Conservation (phyloP, 1,139 yeast genomes). For the Debaryomyces singareniensis region DNA sequence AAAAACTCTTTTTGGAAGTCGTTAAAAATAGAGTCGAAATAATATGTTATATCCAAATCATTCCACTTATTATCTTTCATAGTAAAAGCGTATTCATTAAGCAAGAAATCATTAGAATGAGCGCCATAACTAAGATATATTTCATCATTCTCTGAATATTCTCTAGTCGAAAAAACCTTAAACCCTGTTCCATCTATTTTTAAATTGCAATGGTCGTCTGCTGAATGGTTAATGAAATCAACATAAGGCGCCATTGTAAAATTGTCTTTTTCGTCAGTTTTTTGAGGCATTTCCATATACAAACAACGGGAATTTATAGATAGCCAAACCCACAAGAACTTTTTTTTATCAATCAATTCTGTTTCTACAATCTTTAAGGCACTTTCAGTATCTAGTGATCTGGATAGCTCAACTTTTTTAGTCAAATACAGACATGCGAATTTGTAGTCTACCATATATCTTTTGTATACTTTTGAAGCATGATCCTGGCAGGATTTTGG, state of each 20-base stretch:
- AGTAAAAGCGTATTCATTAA: conserved; percentile 84
- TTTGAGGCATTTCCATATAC: conserved; percentile 62
- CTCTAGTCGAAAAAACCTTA: conserved; percentile 36
- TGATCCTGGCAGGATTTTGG: conserved; percentile 34
- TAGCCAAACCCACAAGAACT: conserved; percentile 69
- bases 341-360: conserved; percentile 5
- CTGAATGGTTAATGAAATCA: conserved; percentile 78
- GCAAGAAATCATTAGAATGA: conserved; percentile 72
- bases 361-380: background rate
- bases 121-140: conserved; percentile 78
- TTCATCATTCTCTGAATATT: conserved; percentile 46
- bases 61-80: conserved; percentile 60
- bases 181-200: conserved; percentile 46
- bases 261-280: conserved; percentile 47
- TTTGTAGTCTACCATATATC: conserved; percentile 34
- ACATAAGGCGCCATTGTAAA: conserved; percentile 90
- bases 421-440: conserved; percentile 11
- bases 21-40: conserved; percentile 30
- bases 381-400: conserved; percentile 1
- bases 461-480: conserved; percentile 25
- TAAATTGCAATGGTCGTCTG: conserved; percentile 47
- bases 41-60: conserved; percentile 53
- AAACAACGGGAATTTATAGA: conserved; percentile 89
- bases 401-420: conserved; percentile 4
- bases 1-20: conserved; percentile 40